Evolutionary conservation across 23 red algal genomes (phyloP).

Genomic region (Agarophyton chilense): DNA sequence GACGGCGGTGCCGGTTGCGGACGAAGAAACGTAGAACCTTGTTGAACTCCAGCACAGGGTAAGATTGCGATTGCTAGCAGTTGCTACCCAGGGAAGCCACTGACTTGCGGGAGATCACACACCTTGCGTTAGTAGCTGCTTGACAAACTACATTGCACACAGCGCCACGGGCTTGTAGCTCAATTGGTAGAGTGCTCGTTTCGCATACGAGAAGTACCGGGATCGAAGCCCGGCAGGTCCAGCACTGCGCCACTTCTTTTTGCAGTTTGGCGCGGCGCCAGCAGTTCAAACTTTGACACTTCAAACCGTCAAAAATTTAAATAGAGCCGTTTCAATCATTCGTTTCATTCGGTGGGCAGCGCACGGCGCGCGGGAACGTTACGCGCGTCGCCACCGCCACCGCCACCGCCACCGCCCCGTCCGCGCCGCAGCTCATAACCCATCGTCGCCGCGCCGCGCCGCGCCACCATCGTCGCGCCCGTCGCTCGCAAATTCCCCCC

Average conservation of each 20-base stretch:
- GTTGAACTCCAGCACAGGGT: no score
- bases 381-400: no score
- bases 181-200: constrained; percentile 40
- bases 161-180: constrained; percentile 2
- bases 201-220: constrained; percentile 73
- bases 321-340: background rate
- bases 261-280: background rate
- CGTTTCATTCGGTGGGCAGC: no score
- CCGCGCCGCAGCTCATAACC: background rate
- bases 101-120: no score
- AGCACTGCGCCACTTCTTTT: background rate
- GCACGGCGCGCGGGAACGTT: no score
- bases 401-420: background rate
- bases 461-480: background rate
- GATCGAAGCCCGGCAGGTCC: constrained; percentile 85
- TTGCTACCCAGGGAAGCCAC: no score
- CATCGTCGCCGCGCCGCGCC: background rate
- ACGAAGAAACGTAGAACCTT: no score
- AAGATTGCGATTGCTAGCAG: no score
- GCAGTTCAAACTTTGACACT: constrained; percentile 5
- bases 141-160: no score
- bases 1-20: no score
- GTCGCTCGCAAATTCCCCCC: background rate
- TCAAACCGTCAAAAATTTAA: constrained; percentile 20
- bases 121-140: no score